Base-by-base conservation (phyloP, 2,329 filamentous ascomycete genomes). In the Neonectria magnoliae region DNA sequence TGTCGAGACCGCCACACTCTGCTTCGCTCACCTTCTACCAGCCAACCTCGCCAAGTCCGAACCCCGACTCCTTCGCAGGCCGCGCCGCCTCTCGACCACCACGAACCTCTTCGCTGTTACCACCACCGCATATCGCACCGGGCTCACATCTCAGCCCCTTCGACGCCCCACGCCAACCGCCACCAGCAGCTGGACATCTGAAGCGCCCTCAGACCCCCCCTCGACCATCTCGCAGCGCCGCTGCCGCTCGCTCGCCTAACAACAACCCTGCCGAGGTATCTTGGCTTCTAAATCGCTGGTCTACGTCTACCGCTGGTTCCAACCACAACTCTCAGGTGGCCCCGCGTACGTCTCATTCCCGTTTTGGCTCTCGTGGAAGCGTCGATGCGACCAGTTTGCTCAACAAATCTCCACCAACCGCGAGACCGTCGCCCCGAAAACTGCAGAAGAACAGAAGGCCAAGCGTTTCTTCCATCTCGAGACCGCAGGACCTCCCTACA, bases 261-360 rank as follows among this genome's bases (percentile, higher is more conserved):
- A 65, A 78, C 66, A 81, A 72, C 67, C 60, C 69, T 48, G 62
- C 78, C 72, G 83, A 85, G 61, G 77, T 79, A 48, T 79, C 83
- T 44, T 82, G 81, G 73, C 83, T 82, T 67, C 78, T 84, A 65
- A 84, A 87, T 72, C 82, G 84, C 72, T 86, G 84, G 84, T 86
- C 85, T 45, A 77, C 80, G 20, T 87, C 85, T 14, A 85, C 85
- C 20, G 85, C 84, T 55, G 74, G 78, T 9, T 87, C 85, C 45
- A 87, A 82, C 64, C 81, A 78, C 67, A 76, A 80, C 41, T 84
- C 83, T 51, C 68, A 71, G 48, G 69, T 72, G 65, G 71, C 75
- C 51, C 73, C 71, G 57, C 75, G 73, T 66, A 75, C 76, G 60
- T 73, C 76, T 20, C 75, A 66, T 57, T 72, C 76, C 62, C 79